A percentile compares a stretch with the other conserved stretches of the same genome.
These are phyloP conservation scores for Dioscorea dumetorum DNA, from an alignment of 106 monocot species.

Conservation along the genomic window DNA sequence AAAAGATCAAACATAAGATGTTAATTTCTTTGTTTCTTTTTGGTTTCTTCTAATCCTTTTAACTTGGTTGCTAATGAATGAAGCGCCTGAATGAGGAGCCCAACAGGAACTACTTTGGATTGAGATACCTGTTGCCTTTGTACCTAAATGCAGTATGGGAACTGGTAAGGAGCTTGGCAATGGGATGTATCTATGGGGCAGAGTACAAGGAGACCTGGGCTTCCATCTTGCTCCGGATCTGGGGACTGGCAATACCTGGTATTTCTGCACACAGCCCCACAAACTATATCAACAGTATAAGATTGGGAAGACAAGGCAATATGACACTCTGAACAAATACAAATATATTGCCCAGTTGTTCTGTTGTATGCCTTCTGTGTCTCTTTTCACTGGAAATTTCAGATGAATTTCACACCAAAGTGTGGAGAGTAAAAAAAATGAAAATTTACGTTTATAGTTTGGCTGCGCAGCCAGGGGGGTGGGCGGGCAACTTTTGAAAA, in stretches of 20 bases:
- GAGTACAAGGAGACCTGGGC: slow-evolving; percentile 28
- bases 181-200: slow-evolving; percentile 17
- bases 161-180: slow-evolving; percentile 13
- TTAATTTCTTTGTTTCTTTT: too few relatives aligned
- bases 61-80: too few relatives aligned
- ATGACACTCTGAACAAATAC: not conserved
- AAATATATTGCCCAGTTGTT: too few relatives aligned
- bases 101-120: slow-evolving; percentile 15
- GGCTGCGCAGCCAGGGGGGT: too few relatives aligned
- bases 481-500: too few relatives aligned
- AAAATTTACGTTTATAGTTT: too few relatives aligned
- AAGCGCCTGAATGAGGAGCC: slow-evolving; percentile 13
- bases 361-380: too few relatives aligned
- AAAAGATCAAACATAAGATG: too few relatives aligned
- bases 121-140: slow-evolving; percentile 6
- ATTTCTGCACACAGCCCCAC: slow-evolving; percentile 28
- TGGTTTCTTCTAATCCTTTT: too few relatives aligned
- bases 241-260: slow-evolving; percentile 25
- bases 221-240: slow-evolving; percentile 12
- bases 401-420: too few relatives aligned
- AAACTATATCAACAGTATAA: slow-evolving; percentile 25
- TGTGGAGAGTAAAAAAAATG: too few relatives aligned
- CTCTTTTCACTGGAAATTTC: too few relatives aligned
- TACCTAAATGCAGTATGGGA: slow-evolving; percentile 22
- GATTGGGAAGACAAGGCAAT: slow-evolving; percentile 10